Evolutionary conservation across 1,284 basidiomycete species (phyloP).

Genomic region (Inonotus obliquus): DNA sequence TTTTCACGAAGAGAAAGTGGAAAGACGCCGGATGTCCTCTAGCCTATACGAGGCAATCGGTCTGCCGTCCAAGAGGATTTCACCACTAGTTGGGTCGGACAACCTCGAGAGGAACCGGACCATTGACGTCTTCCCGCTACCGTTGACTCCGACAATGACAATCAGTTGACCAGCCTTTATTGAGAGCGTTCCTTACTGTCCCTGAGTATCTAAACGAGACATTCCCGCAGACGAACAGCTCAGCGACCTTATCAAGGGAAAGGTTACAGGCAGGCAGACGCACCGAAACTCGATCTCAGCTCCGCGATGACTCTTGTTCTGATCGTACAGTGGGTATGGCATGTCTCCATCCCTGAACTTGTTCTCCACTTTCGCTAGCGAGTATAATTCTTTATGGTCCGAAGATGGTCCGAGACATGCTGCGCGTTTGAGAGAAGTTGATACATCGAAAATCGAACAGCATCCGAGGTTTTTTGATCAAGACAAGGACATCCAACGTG

Average conservation of each 20-base stretch:
- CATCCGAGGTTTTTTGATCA: constrained; percentile 17
- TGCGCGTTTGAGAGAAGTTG: constrained; percentile 1
- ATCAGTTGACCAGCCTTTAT: constrained; percentile 41
- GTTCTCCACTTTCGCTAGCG: constrained; percentile 12
- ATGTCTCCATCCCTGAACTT: constrained; percentile 18
- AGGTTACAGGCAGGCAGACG: constrained; percentile 6
- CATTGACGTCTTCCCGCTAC: constrained; percentile 46
- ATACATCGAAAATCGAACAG: constrained; percentile 13
- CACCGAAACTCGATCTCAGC: constrained; percentile 33
- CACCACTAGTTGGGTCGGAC: constrained; percentile 34
- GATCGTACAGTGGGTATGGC: constrained; percentile 10
- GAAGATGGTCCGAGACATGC: constrained; percentile 10
- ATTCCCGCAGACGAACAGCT: constrained; percentile 29
- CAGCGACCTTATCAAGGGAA: no score
- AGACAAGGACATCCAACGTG: constrained; percentile 15
- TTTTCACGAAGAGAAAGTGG: constrained; percentile 40
- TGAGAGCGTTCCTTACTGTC: constrained; percentile 27
- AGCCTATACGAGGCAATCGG: constrained; percentile 28
- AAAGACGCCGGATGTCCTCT: constrained; percentile 34
- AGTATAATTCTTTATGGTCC: constrained; percentile 16
- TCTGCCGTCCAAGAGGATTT: constrained; percentile 36
- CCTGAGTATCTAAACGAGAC: constrained; percentile 36
- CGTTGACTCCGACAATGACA: constrained; percentile 44
- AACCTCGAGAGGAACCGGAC: constrained; percentile 42
- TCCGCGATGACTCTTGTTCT: background rate